phyloP scores from a whole-genome alignment of 371 early-diverging fungal species.

The Rhizopus delemar region DNA sequence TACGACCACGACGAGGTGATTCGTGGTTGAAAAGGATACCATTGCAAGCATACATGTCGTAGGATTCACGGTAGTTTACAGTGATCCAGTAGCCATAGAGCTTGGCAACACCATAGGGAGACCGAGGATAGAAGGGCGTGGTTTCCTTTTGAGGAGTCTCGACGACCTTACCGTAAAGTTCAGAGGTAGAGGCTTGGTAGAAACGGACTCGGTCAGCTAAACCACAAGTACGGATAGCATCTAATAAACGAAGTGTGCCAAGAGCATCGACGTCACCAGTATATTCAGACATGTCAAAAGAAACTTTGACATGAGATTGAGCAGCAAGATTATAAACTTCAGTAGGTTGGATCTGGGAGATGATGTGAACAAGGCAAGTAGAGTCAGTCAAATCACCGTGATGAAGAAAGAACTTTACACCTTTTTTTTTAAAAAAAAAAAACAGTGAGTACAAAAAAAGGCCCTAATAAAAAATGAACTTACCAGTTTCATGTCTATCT shows the following conservation, averaged over 20 bases:
- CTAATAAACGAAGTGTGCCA: conserved; percentile 79
- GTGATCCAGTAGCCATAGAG: conserved; percentile 83
- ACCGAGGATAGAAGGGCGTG: conserved; percentile 86
- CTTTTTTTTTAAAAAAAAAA: conserved; percentile 28
- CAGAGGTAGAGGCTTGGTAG: conserved; percentile 85
- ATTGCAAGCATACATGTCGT: conserved; percentile 82
- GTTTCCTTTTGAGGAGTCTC: conserved; percentile 84
- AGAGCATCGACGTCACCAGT: conserved; percentile 86
- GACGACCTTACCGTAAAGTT: conserved; percentile 81
- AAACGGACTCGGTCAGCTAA: conserved; percentile 71
- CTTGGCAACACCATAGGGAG: conserved; percentile 87
- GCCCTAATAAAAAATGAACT: conserved; percentile 13
- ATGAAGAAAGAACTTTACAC: conserved; percentile 78
- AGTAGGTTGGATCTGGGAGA: conserved; percentile 75
- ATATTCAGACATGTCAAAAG: conserved; percentile 89
- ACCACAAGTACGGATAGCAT: conserved; percentile 82
- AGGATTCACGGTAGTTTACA: conserved; percentile 84
- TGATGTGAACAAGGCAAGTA: conserved; percentile 77
- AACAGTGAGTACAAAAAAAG: not conserved
- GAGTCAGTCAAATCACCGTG: conserved; percentile 89
- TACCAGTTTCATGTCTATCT: conserved; percentile 67
- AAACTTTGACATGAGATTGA: conserved; percentile 85
- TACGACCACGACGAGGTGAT: conserved; percentile 81
- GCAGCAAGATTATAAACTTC: conserved; percentile 82
- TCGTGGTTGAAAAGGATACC: conserved; percentile 90